Conservation (phyloP, 2,329 filamentous ascomycete genomes). For the Cladosporium austrohemisphaericum region DNA sequence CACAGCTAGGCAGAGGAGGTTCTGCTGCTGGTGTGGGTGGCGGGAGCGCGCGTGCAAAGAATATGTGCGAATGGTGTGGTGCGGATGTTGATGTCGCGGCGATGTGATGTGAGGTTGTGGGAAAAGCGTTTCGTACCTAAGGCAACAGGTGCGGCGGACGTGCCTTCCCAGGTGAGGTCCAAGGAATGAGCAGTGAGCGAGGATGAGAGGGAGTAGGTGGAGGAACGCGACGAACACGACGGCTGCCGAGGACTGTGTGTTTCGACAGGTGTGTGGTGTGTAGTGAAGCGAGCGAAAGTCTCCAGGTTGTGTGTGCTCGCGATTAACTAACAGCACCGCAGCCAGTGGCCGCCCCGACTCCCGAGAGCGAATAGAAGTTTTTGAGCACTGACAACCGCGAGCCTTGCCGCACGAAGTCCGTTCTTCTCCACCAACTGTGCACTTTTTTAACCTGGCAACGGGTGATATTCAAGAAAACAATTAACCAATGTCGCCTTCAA, state of each 20-base stretch:
- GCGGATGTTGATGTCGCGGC: not conserved
- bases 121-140: conserved; percentile 6
- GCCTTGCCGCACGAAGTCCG: not conserved
- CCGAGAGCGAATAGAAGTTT: too few relatives aligned
- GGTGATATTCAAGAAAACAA: not conserved
- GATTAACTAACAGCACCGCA: conserved; percentile 10
- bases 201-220: not conserved
- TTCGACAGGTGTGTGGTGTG: conserved; percentile 14
- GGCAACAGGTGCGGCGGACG: conserved; percentile 1
- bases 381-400: not conserved
- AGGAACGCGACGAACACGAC: conserved; percentile 7
- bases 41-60: not conserved
- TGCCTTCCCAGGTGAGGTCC: not conserved
- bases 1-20: not conserved
- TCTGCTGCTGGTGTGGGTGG: not conserved
- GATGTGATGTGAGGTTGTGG: not conserved
- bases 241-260: conserved; percentile 7
- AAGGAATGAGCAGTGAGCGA: not conserved
- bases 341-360: not conserved
- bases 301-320: conserved; percentile 10
- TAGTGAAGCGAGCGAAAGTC: not conserved
- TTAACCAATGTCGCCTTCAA: too few relatives aligned
- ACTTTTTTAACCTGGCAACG: not conserved
- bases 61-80: not conserved
- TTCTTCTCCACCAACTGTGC: not conserved